Evolutionary conservation across 2,329 filamentous ascomycete species (phyloP).

Genomic region (Fusarium pilosicola): DNA sequence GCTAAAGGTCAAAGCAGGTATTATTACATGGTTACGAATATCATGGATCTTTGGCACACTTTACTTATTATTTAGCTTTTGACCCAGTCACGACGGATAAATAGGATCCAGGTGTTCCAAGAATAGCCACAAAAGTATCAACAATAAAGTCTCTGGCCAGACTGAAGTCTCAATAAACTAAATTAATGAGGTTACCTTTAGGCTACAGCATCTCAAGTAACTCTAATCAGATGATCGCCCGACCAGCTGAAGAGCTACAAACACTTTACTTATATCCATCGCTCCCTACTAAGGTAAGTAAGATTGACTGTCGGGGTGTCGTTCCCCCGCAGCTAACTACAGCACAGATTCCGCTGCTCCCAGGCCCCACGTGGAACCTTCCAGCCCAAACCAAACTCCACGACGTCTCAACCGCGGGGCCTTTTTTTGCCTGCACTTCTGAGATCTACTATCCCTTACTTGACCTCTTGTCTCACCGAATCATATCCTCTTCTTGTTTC

Average conservation of each 20-base stretch:
- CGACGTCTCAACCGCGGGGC: constrained; percentile 39
- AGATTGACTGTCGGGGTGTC: neutral
- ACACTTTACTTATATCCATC: neutral
- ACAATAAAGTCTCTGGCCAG: neutral
- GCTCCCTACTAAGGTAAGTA: neutral
- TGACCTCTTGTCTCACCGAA: constrained; percentile 9
- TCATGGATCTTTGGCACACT: neutral
- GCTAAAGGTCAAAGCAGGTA: neutral
- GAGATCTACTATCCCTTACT: constrained; percentile 3
- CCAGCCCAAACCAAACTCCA: constrained; percentile 43
- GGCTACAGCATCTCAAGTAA: neutral
- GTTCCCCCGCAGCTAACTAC: constrained; percentile 24
- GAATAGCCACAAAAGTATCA: neutral
- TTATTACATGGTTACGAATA: neutral
- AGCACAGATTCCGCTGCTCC: neutral
- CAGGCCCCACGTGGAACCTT: constrained; percentile 47
- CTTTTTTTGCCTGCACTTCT: constrained; percentile 26
- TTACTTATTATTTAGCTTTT: neutral
- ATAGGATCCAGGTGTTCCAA: neutral
- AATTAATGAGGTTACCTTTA: neutral
- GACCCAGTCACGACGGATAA: neutral
- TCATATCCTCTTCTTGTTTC: neutral
- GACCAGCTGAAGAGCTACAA: no score
- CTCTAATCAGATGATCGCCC: no score
- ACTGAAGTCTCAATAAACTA: neutral